Base-by-base conservation (phyloP, 75 land plant species). In the Picea sitchensis region DNA sequence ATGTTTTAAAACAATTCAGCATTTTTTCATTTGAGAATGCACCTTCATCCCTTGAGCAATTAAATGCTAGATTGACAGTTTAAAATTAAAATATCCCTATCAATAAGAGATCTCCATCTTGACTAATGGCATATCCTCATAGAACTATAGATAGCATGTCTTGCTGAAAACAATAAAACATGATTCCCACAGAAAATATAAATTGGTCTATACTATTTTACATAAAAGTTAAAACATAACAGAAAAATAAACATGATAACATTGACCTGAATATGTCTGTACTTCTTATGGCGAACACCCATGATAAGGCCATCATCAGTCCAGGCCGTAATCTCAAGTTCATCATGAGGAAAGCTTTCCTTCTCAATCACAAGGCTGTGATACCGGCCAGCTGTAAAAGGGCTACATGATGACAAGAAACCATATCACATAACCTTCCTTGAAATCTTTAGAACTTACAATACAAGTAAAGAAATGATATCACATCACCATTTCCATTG, bases 291-390 rank as follows among this genome's bases (percentile, higher is more conserved):
- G 12, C 98, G 92, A 71, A 92, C 94, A 71, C 96, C 99, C 99
- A 96, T 96, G 44, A 96, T 78, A 51, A 96, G 77, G 18, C 95
- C 99, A 85, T 96, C 98, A 57, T 90, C 94, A 11, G 98, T 96
- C 99, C 98, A 88, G 59, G 99, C 99, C 61, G 99, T 96, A 56
- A 96, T 77, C 80, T 96, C 99, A 61, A 96, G 95, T 65, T 77
- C 84, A 47, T 94, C 90, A 72, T 61, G 32, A 63, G 99, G 99
- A 84, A 96, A 96, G 74, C 81, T 95, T n/a, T 92, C 91, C n/a
- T 88, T 84, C 15, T 96, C 98, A 80, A 96, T 92, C 9, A 96
- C 99, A 80, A 96, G 90, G 80, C 99, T 96, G 56, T 96, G 99
- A 78, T 95, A 96, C 78, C 99, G 89, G 59, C 94, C 96, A 80